Evolutionary conservation across 2,329 filamentous ascomycete species (phyloP).

Genomic region (Biscogniauxia sp.): DNA sequence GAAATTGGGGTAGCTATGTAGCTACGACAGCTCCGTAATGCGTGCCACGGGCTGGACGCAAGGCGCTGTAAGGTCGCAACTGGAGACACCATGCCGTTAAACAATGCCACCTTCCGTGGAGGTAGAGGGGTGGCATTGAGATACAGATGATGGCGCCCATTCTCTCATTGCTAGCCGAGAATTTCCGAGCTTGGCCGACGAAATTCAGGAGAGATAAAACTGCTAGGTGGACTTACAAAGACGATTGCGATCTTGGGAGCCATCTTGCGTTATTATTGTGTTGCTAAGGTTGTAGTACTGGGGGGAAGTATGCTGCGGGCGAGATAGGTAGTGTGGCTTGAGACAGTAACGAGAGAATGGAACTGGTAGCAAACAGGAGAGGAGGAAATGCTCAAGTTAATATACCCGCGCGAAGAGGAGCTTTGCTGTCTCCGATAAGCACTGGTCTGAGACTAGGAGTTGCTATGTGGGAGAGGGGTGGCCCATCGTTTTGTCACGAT

Average conservation of each 20-base stretch:
- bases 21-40: background rate
- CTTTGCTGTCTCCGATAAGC: background rate
- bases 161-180: too few species aligned
- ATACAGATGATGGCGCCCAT: too few species aligned
- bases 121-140: background rate
- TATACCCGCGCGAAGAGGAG: background rate
- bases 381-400: conserved; percentile 2
- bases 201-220: background rate
- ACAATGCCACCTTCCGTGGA: background rate
- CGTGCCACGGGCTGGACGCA: background rate
- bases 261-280: conserved; percentile 1
- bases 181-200: background rate
- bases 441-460: background rate
- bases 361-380: background rate
- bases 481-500: background rate
- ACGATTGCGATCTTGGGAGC: conserved; percentile 33
- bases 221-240: conserved; percentile 23
- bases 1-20: background rate
- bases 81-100: too few species aligned
- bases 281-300: background rate
- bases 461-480: background rate
- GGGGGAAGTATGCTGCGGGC: background rate
- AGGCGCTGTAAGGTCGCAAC: background rate
- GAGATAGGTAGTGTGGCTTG: background rate
- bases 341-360: background rate